phyloP scores from a whole-genome alignment of 2,329 filamentous ascomycete species.

The Hypoxylon sp. region DNA sequence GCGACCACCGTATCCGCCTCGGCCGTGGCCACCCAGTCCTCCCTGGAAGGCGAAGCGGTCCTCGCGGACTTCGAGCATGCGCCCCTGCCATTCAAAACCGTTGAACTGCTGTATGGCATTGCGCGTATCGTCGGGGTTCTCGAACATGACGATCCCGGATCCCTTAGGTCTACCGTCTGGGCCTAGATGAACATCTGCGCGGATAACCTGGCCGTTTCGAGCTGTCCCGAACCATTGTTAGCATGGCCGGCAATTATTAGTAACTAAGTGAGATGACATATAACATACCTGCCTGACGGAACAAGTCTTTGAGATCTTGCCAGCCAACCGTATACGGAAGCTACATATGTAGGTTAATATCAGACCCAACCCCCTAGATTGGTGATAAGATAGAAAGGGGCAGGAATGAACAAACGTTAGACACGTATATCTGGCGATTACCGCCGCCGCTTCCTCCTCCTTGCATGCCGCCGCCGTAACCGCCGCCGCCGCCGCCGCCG shows the following conservation, averaged over 20 bases:
- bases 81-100: constrained; percentile 98
- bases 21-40: constrained; percentile 66
- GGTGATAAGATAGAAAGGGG: constrained; percentile 42
- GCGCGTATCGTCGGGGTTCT: constrained; percentile 92
- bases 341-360: constrained; percentile 62
- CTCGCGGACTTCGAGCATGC: constrained; percentile 92
- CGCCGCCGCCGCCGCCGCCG: constrained; percentile 70
- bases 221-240: constrained; percentile 52
- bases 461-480: constrained; percentile 53
- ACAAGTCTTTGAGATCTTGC: constrained; percentile 99
- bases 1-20: constrained; percentile 62
- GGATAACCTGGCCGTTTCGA: constrained; percentile 82
- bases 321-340: constrained; percentile 97
- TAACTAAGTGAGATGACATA: constrained; percentile 63
- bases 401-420: constrained; percentile 85
- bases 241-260: constrained; percentile 7
- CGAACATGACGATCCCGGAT: constrained; percentile 96
- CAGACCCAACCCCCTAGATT: constrained; percentile 31
- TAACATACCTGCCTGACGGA: constrained; percentile 93
- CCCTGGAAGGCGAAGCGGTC: constrained; percentile 85
- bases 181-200: constrained; percentile 93
- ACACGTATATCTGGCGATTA: constrained; percentile 93
- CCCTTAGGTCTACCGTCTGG: constrained; percentile 95
- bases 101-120: constrained; percentile 98
- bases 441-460: constrained; percentile 66